Percentiles rank a stretch among this genome's conserved stretches.
These are phyloP conservation scores for Microbotryum silenes-acaulis DNA, from an alignment of 1,284 basidiomycete genomes.

Conservation along the genomic window DNA sequence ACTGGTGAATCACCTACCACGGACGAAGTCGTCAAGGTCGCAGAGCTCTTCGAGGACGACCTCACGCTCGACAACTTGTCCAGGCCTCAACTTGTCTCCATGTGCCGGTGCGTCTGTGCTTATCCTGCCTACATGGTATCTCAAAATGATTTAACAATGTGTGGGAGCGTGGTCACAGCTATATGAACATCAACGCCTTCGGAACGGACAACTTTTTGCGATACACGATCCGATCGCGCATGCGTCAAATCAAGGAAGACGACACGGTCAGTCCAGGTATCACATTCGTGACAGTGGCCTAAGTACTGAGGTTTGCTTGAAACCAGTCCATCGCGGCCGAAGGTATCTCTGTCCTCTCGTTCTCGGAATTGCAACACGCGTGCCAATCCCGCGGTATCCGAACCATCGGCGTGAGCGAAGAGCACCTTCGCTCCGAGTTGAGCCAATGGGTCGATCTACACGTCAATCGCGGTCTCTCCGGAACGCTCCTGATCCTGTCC, in stretches of 20 bases:
- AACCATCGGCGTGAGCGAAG: slow-evolving; percentile 48
- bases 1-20: slow-evolving; percentile 89
- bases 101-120: slow-evolving; percentile 56
- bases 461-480: slow-evolving; percentile 73
- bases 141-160: not conserved
- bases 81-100: slow-evolving; percentile 91
- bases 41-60: slow-evolving; percentile 94
- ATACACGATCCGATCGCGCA: slow-evolving; percentile 77
- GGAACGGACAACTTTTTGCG: slow-evolving; percentile 98
- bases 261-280: slow-evolving; percentile 52
- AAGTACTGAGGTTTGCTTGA: not conserved
- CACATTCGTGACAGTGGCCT: not conserved
- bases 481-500: slow-evolving; percentile 84
- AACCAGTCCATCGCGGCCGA: slow-evolving; percentile 71
- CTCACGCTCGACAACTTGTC: slow-evolving; percentile 96
- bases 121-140: not conserved
- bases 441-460: slow-evolving; percentile 91
- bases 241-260: slow-evolving; percentile 78
- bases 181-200: slow-evolving; percentile 97
- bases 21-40: slow-evolving; percentile 84
- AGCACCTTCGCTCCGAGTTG: slow-evolving; percentile 70
- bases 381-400: slow-evolving; percentile 92
- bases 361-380: slow-evolving; percentile 80
- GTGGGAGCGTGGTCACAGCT: slow-evolving; percentile 39
- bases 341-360: slow-evolving; percentile 83